Percentiles rank a stretch among this genome's conserved stretches.
Conservation (phyloP, 1,139 yeast genomes). For the Blastobotrys raffinosifermentans region DNA sequence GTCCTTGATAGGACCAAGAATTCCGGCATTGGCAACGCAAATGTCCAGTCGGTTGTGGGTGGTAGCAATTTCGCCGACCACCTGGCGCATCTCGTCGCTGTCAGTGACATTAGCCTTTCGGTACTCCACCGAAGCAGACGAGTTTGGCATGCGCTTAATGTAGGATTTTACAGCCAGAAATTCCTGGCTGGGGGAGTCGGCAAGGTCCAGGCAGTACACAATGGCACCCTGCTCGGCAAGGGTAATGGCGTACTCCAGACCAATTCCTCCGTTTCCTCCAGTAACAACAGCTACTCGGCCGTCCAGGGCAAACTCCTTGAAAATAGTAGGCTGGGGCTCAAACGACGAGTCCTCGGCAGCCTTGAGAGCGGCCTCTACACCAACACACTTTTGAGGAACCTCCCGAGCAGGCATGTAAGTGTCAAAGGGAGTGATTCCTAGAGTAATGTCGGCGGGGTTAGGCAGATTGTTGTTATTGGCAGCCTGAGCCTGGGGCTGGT, state of each 20-base stretch:
- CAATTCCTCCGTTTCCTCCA: slow-evolving; percentile 40
- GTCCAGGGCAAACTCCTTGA: slow-evolving; percentile 34
- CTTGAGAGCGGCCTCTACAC: slow-evolving; percentile 27
- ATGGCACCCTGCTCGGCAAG: slow-evolving; percentile 40
- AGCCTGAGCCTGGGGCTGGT: not conserved
- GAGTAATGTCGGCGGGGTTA: slow-evolving; percentile 7
- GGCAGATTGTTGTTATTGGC: not conserved
- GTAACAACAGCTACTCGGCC: slow-evolving; percentile 37
- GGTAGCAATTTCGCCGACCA: slow-evolving; percentile 40
- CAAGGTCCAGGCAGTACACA: slow-evolving; percentile 32
- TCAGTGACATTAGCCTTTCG: slow-evolving; percentile 43
- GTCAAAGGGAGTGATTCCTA: slow-evolving; percentile 21
- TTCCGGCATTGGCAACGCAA: slow-evolving; percentile 64
- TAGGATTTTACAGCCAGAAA: slow-evolving; percentile 20
- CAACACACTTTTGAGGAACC: slow-evolving; percentile 25
- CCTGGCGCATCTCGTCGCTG: slow-evolving; percentile 38
- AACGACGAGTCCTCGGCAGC: slow-evolving; percentile 24
- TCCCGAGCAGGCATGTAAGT: slow-evolving; percentile 19
- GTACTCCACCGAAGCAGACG: slow-evolving; percentile 38
- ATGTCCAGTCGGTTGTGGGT: slow-evolving; percentile 56
- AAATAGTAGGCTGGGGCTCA: slow-evolving; percentile 22
- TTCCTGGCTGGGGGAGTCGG: slow-evolving; percentile 33
- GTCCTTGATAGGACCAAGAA: slow-evolving; percentile 45
- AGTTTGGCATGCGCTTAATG: slow-evolving; percentile 31
- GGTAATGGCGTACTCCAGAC: slow-evolving; percentile 33